Conservation (phyloP, 78 protist species). For the Dictyostelium brefeldianum region DNA sequence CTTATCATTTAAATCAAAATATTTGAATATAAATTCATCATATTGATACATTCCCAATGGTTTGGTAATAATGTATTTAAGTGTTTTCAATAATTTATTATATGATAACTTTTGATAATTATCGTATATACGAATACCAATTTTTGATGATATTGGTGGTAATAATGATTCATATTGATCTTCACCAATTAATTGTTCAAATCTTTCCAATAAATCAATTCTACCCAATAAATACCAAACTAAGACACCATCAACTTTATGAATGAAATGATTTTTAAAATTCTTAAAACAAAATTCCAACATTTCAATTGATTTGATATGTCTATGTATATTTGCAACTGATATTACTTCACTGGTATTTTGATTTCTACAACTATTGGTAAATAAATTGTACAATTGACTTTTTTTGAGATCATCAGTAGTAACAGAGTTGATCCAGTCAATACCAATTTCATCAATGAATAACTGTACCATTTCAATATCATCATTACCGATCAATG, state of each 20-base stretch:
- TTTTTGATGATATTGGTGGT: neutral
- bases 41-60: neutral
- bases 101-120: neutral
- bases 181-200: neutral
- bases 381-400: no score
- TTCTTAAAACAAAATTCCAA: neutral
- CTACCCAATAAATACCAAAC: neutral
- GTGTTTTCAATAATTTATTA: neutral
- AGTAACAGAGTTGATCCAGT: no score
- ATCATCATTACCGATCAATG: no score
- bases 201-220: neutral
- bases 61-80: neutral
- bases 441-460: no score
- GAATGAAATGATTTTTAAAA: neutral
- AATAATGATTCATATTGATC: neutral
- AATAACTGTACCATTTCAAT: no score
- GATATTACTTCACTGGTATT: no score
- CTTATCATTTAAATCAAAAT: neutral
- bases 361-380: no score
- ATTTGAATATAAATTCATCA: neutral
- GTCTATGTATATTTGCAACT: neutral
- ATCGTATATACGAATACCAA: neutral
- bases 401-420: no score
- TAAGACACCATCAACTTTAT: neutral
- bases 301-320: neutral